Evolutionary conservation across 2,329 filamentous ascomycete genomes (phyloP).

Genomic region (Alternaria postmessia): DNA sequence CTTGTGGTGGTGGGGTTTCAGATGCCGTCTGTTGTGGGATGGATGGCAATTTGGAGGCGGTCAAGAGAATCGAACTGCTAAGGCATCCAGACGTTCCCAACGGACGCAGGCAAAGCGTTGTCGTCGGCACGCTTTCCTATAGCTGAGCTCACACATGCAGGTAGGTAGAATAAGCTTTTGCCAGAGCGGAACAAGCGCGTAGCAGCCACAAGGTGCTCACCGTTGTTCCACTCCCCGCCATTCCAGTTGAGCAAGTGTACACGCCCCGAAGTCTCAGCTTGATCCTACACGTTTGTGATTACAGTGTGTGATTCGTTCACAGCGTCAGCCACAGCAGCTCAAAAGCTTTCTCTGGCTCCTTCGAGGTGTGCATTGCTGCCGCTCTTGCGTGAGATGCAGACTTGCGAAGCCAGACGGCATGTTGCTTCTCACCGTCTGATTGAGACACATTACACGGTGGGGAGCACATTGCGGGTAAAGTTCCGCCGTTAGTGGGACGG

Average conservation of each 20-base stretch:
- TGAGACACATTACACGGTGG: conserved; percentile 5
- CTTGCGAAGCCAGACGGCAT: conserved; percentile 11
- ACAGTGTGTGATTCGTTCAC: conserved; percentile 17
- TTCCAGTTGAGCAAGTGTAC: not conserved
- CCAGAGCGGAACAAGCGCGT: conserved; percentile 8
- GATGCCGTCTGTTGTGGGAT: conserved; percentile 1
- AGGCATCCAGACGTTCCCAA: conserved; percentile 7
- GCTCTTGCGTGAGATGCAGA: conserved; percentile 2
- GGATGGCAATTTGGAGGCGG: conserved; percentile 2
- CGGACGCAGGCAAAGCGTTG: conserved; percentile 4
- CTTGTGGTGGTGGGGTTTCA: conserved; percentile 2
- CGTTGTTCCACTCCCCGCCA: conserved; percentile 4
- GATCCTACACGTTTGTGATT: conserved; percentile 17
- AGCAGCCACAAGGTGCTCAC: conserved; percentile 14
- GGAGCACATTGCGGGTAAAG: conserved; percentile 14
- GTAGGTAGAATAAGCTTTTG: conserved; percentile 12
- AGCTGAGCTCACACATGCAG: conserved; percentile 9
- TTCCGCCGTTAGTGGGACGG: conserved; percentile 15
- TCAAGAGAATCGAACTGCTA: conserved; percentile 2
- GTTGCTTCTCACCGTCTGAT: conserved; percentile 39
- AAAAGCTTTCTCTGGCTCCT: not conserved
- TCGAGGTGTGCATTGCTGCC: not conserved
- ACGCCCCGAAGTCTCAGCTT: conserved; percentile 10
- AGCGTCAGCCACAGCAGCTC: conserved; percentile 8
- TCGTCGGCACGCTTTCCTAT: conserved; percentile 17